Evolutionary conservation across 2,329 filamentous ascomycete genomes (phyloP), one percentile per base, ranked within the genome.

Genomic region (Fonsecaea erecta): DNA sequence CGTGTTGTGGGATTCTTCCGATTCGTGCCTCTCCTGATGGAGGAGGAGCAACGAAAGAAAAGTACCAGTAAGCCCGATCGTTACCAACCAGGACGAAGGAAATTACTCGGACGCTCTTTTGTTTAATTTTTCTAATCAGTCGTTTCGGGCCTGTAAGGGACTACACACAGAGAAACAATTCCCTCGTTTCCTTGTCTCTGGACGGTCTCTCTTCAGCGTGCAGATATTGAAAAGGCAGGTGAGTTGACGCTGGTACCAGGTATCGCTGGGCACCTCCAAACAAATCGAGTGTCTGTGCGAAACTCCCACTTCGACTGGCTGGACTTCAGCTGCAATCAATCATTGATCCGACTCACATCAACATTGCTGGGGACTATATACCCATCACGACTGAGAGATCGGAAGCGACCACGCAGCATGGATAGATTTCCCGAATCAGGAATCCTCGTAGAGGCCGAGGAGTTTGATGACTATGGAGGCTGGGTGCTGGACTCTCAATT

Each of bases 401-500:
- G 8, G 3, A 30, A 30, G 28, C n/a, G 37, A n/a, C 3, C 37
- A 40, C 14, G 8, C n/a, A 40, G n/a, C 7, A 48, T 48, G 43
- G 18, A 24, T 7, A 48, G 24, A 12, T 51, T 32, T 2, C 56
- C 52, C 30, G 26, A 34, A 5, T 55, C 60, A 30, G 52, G 60
- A 7, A 63, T 58, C 30, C 21, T 63, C 3, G 60, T 63, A 14
- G 60, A 63, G 34, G 60, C 60, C n/a, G 60, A 63, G 52, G 37
- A 24, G 32, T 63, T 63, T 40, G 24, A 55, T 8, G 35, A 63
- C 40, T 63, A 46, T 26, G 60, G 60, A 14, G 60, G 60, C 2
- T 63, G 60, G 60, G 32, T 35, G 2, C 40, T 58, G 52, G 60
- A 63, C 21, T 63, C 60, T 6, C 60, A 63, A 37, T 63, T 56